A percentile compares a stretch with the other conserved stretches of the same genome.
Conservation (phyloP, 371 early-diverging fungal genomes). For the Umbelopsis sp. region DNA sequence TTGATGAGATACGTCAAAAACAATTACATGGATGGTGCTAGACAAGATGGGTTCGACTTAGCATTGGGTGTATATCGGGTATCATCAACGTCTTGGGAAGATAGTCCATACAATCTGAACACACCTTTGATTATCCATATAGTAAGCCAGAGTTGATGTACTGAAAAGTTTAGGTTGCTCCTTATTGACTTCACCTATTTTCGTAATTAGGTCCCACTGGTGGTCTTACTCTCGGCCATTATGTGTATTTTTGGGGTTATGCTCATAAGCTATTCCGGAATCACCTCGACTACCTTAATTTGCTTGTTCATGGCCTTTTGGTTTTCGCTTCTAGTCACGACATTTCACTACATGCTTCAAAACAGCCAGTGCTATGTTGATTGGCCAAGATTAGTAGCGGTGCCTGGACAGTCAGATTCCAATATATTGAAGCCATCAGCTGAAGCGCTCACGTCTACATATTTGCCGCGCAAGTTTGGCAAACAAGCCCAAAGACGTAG, state of each 20-base stretch:
- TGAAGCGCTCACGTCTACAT: not conserved
- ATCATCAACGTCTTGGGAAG: conserved; percentile 21
- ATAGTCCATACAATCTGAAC: conserved; percentile 33
- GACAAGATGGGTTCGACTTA: conserved; percentile 88
- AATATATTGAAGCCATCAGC: conserved; percentile 3
- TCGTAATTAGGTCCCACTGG: conserved; percentile 25
- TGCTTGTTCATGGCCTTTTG: conserved; percentile 36
- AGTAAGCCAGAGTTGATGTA: not conserved
- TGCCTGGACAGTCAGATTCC: conserved; percentile 4
- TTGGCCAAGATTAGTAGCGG: conserved; percentile 43
- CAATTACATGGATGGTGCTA: conserved; percentile 89
- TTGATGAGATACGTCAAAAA: conserved; percentile 86
- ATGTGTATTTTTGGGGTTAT: conserved; percentile 35
- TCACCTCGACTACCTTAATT: conserved; percentile 32
- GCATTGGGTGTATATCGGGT: conserved; percentile 75
- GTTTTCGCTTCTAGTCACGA: conserved; percentile 34
- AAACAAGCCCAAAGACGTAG: conserved; percentile 29
- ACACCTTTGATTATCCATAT: conserved; percentile 23
- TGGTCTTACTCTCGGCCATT: conserved; percentile 28
- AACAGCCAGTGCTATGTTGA: conserved; percentile 45
- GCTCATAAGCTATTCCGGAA: conserved; percentile 26
- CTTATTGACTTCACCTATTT: too few species aligned
- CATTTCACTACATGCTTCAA: conserved; percentile 42
- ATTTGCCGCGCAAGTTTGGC: conserved; percentile 2
- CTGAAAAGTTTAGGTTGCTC: not conserved